Conservation (phyloP, 2,329 filamentous ascomycete genomes). For the Penicillium sp. region DNA sequence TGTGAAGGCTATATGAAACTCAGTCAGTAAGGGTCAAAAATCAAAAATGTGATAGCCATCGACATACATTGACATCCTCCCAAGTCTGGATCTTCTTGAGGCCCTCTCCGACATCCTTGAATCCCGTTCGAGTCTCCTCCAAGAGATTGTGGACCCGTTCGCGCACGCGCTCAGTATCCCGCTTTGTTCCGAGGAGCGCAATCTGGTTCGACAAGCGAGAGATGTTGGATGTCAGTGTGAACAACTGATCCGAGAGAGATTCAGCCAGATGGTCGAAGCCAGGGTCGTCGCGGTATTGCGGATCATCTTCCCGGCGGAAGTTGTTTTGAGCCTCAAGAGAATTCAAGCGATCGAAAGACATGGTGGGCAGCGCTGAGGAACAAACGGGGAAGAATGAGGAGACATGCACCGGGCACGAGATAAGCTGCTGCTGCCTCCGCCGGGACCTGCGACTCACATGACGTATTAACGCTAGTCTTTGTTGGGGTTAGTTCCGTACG, state of each 20-base stretch:
- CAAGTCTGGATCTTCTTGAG: slow-evolving; percentile 87
- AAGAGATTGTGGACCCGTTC: slow-evolving; percentile 86
- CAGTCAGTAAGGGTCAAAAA: slow-evolving; percentile 11
- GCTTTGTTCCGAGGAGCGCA: slow-evolving; percentile 79
- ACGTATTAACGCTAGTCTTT: slow-evolving; percentile 21
- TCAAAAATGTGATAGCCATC: not conserved
- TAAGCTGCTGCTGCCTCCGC: slow-evolving; percentile 23
- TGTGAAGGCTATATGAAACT: slow-evolving; percentile 69
- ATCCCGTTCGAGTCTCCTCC: slow-evolving; percentile 79
- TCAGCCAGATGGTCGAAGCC: slow-evolving; percentile 83
- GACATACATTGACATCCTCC: slow-evolving; percentile 74
- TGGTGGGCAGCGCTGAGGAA: slow-evolving; percentile 38
- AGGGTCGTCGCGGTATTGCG: slow-evolving; percentile 83
- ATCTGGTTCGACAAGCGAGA: slow-evolving; percentile 81
- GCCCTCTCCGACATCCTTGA: slow-evolving; percentile 89
- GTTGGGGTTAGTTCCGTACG: slow-evolving; percentile 11
- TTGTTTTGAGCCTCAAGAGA: slow-evolving; percentile 76
- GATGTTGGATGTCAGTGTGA: slow-evolving; percentile 84
- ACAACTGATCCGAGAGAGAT: slow-evolving; percentile 81
- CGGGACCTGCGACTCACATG: slow-evolving; percentile 31
- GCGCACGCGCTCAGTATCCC: slow-evolving; percentile 85
- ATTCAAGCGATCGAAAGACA: slow-evolving; percentile 90
- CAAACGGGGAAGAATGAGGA: slow-evolving; percentile 5
- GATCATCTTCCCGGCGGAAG: slow-evolving; percentile 66
- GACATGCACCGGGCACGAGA: slow-evolving; percentile 6